Conservation (phyloP, 2,329 filamentous ascomycete species). For the Claviceps maximensis region DNA sequence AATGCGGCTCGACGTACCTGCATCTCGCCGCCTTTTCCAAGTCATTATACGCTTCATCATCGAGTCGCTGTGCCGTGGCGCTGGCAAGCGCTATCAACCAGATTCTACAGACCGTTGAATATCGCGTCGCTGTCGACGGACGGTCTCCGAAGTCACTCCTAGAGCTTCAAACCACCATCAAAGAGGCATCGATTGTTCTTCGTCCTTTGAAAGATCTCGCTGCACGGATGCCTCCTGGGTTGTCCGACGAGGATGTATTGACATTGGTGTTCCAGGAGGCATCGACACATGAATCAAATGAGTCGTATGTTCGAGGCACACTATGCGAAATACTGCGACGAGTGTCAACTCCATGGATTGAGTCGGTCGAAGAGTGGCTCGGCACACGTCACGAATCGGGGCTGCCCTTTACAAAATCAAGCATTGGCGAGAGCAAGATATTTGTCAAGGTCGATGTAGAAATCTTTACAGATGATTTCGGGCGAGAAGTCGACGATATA, state of each 20-base stretch:
- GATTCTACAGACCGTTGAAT: slow-evolving; percentile 35
- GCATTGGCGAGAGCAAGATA: slow-evolving; percentile 31
- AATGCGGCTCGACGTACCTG: slow-evolving; percentile 34
- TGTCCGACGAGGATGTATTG: slow-evolving; percentile 47
- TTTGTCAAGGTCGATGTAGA: slow-evolving; percentile 48
- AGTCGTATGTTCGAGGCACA: slow-evolving; percentile 46
- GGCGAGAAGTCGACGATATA: slow-evolving; percentile 40
- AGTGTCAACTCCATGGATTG: slow-evolving; percentile 53
- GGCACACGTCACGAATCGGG: slow-evolving; percentile 50
- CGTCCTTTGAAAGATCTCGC: slow-evolving; percentile 38
- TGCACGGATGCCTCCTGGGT: slow-evolving; percentile 27
- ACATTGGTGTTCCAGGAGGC: slow-evolving; percentile 49
- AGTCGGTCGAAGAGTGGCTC: slow-evolving; percentile 60
- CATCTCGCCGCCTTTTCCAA: slow-evolving; percentile 34
- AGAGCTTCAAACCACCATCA: slow-evolving; percentile 37
- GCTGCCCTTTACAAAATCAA: slow-evolving; percentile 35
- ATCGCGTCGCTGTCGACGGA: slow-evolving; percentile 31
- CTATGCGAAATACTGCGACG: slow-evolving; percentile 53
- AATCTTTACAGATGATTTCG: slow-evolving; percentile 44
- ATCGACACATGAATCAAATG: slow-evolving; percentile 49
- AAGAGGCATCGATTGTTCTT: slow-evolving; percentile 34
- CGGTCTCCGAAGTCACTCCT: slow-evolving; percentile 33
- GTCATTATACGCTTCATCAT: slow-evolving; percentile 28
- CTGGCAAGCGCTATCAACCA: slow-evolving; percentile 36
- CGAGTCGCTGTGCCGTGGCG: slow-evolving; percentile 35